Evolutionary conservation across 257 asterid genomes (phyloP).

Genomic region (Solanum pinnatisectum): DNA sequence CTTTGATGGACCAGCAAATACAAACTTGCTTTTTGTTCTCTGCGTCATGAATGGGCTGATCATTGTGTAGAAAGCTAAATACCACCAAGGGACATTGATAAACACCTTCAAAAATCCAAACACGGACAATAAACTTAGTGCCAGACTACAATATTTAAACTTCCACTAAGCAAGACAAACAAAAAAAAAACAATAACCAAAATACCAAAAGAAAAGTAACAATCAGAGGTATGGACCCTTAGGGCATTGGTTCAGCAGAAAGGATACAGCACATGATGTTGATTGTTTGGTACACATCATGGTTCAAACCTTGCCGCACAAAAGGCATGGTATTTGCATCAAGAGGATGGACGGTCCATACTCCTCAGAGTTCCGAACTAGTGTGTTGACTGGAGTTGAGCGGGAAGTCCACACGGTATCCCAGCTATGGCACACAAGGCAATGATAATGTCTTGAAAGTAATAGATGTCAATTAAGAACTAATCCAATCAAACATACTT

Average conservation of each 20-base stretch:
- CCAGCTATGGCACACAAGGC: not conserved
- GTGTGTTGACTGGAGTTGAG: not conserved
- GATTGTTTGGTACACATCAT: not conserved
- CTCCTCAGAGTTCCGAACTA: not conserved
- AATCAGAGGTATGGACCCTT: not conserved
- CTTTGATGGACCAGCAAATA: slow-evolving; percentile 64
- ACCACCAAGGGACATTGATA: slow-evolving; percentile 99
- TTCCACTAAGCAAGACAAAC: not conserved
- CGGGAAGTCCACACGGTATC: not conserved
- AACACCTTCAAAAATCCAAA: slow-evolving; percentile 39
- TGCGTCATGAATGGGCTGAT: slow-evolving; percentile 88
- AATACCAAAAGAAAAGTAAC: not conserved
- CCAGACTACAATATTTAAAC: not conserved
- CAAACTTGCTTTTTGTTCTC: slow-evolving; percentile 84
- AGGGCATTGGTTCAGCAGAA: not conserved
- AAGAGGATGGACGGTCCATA: not conserved
- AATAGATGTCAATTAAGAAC: not conserved
- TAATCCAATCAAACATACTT: not conserved
- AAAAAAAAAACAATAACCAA: not conserved
- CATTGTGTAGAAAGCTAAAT: slow-evolving; percentile 76
- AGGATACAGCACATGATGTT: not conserved
- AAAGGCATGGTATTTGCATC: not conserved
- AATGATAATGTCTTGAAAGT: not conserved
- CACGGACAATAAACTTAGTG: not conserved
- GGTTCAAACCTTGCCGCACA: not conserved